Conservation (phyloP, 148 eudicot species). For the Rhododendron simsii region DNA sequence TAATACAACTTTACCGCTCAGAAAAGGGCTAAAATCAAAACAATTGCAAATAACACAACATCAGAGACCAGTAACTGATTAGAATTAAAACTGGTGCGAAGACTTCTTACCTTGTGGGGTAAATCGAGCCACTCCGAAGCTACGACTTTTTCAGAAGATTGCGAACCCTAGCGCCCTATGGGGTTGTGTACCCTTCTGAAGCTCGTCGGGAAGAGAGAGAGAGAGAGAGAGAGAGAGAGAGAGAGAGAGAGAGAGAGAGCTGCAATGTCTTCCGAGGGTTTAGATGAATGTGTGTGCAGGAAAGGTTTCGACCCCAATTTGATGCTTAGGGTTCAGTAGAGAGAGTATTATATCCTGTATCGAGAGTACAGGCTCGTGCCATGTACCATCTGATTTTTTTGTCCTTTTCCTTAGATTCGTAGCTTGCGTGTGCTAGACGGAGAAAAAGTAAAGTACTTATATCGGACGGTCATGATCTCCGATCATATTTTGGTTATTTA, state of each 20-base stretch:
- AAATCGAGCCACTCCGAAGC: conserved; percentile 1
- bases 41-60: neutral
- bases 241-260: too few species aligned
- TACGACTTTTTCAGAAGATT: neutral
- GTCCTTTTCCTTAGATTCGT: neutral
- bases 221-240: too few species aligned
- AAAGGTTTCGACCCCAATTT: neutral
- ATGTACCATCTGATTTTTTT: neutral
- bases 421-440: neutral
- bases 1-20: neutral
- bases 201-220: neutral
- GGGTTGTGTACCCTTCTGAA: neutral
- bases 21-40: neutral
- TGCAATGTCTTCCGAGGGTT: neutral
- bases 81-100: neutral
- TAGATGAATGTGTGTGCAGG: neutral
- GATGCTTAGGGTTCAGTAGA: conserved; percentile 9
- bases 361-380: neutral
- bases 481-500: neutral
- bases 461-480: neutral
- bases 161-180: neutral
- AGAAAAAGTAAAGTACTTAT: neutral
- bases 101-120: neutral
- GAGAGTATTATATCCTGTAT: neutral
- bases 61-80: neutral